phyloP scores from a whole-genome alignment of 169 alveolate species.

The Cryptosporidium sp. region DNA sequence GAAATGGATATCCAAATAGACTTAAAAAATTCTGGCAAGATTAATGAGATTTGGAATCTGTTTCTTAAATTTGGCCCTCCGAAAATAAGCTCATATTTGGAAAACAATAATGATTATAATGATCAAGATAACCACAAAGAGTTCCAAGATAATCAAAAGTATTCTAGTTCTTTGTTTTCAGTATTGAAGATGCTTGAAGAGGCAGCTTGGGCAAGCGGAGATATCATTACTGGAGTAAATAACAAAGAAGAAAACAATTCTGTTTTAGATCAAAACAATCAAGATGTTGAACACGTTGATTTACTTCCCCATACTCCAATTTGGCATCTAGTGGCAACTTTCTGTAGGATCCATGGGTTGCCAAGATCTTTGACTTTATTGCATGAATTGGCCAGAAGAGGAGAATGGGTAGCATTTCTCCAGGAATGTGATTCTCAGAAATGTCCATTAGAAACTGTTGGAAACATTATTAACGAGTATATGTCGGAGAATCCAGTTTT shows the following conservation, averaged over 20 bases:
- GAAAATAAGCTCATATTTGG: constrained; percentile 24
- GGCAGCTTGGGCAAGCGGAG: constrained; percentile 83
- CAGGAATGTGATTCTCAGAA: constrained; percentile 86
- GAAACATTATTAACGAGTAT: constrained; percentile 84
- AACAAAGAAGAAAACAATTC: constrained; percentile 56
- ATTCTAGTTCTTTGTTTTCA: constrained; percentile 29
- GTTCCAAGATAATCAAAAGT: constrained; percentile 42
- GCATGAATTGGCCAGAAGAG: constrained; percentile 87
- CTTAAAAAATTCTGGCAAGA: constrained; percentile 7
- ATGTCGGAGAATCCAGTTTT: constrained; percentile 81
- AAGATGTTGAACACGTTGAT: neutral
- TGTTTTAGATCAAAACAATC: neutral
- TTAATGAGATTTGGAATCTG: constrained; percentile 45
- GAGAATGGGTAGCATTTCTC: constrained; percentile 86
- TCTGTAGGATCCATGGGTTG: constrained; percentile 82
- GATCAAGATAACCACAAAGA: neutral
- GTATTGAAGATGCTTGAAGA: constrained; percentile 80
- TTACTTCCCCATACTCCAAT: constrained; percentile 76
- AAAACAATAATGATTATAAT: neutral
- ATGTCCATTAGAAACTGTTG: constrained; percentile 85
- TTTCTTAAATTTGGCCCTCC: constrained; percentile 61
- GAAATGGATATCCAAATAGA: constrained; percentile 37
- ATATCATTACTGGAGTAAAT: neutral
- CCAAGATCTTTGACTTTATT: constrained; percentile 85
- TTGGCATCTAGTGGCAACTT: constrained; percentile 83